Percentiles rank a stretch among this genome's conserved stretches.
These are phyloP conservation scores for Ambrosiella cleistominuta DNA, from an alignment of 2,329 filamentous ascomycete species.

Conservation along the genomic window DNA sequence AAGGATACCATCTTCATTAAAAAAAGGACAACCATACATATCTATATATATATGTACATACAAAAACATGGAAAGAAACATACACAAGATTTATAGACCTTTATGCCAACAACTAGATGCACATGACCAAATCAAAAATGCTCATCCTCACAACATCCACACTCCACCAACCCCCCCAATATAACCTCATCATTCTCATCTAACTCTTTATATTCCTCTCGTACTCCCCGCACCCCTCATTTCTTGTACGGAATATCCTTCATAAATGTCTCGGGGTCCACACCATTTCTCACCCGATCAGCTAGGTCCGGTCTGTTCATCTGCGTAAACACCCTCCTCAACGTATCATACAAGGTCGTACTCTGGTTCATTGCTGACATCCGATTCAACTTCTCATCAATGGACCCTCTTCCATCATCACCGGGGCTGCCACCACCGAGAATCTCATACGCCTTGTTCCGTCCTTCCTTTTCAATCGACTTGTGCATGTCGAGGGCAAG, in stretches of 20 bases:
- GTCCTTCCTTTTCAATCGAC: conserved; percentile 69
- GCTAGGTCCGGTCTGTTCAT: conserved; percentile 82
- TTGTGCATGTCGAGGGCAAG: conserved; percentile 92
- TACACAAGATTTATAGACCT: neutral
- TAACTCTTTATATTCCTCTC: neutral
- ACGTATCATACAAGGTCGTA: conserved; percentile 89
- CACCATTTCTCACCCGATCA: conserved; percentile 71
- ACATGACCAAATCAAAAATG: neutral
- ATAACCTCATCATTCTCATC: neutral
- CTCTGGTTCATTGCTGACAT: conserved; percentile 92
- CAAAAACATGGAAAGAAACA: neutral
- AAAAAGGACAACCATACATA: neutral
- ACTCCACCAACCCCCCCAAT: neutral
- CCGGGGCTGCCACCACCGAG: conserved; percentile 35
- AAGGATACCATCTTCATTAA: neutral
- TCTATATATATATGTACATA: no score
- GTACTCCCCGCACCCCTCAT: conserved; percentile 43
- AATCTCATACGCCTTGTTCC: conserved; percentile 69
- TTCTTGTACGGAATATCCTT: conserved; percentile 44
- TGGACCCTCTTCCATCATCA: conserved; percentile 18
- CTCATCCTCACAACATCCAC: neutral
- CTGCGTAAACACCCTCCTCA: conserved; percentile 85
- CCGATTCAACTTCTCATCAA: conserved; percentile 61
- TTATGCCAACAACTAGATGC: neutral
- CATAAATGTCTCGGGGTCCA: conserved; percentile 79